Evolutionary conservation across 306 rosid species (phyloP), one percentile per base, ranked within the genome.

Genomic region (Begonia peltatifolia): DNA sequence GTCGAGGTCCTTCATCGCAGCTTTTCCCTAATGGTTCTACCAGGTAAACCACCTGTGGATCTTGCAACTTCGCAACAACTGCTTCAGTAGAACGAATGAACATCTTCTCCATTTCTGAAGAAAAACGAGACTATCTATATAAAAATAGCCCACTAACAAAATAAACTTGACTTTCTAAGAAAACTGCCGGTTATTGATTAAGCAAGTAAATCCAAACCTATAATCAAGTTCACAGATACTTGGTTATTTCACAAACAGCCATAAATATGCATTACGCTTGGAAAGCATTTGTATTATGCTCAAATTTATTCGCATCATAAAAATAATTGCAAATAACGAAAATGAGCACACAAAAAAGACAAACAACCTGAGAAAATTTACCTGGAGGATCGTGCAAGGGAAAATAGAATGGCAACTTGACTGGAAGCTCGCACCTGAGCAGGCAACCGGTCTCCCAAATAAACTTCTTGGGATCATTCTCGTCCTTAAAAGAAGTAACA

Each of bases 401-500:
- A 63, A 78, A 72, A 66, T 83, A 83, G 53, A 83, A 38, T 5
- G 97, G 94, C 69, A 90, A 56, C 70, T 64, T 76, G 42, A 90
- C 58, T 3, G 83, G 85, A 63, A 90, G 79, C 71, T 80, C 90
- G 44, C 95, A 80, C 20, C 71, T 74, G 62, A 90, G 71, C 67
- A 90, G 73, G 56, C 87, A 85, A 23, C 94, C 95, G 15, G 74
- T 78, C 76, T 90, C 97, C 97, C 97, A 90, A 20, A 80, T 46
- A 71, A 13, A 58, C 72, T 80, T 80, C 46, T 73, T 82, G 2
- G 87, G 66, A 53, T 67, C 30, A 42, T 58, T 71, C 56, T 80
- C 92, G 50, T 76, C 55, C 23, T 60, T 41, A 11, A 85, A 47
- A 23, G 71, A 70, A 42, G 61, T 14, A 57, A 78, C 72, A 50